Base-by-base conservation (phyloP, 129 eudicot genomes). In the Pseudognaphalium luteoalbum region DNA sequence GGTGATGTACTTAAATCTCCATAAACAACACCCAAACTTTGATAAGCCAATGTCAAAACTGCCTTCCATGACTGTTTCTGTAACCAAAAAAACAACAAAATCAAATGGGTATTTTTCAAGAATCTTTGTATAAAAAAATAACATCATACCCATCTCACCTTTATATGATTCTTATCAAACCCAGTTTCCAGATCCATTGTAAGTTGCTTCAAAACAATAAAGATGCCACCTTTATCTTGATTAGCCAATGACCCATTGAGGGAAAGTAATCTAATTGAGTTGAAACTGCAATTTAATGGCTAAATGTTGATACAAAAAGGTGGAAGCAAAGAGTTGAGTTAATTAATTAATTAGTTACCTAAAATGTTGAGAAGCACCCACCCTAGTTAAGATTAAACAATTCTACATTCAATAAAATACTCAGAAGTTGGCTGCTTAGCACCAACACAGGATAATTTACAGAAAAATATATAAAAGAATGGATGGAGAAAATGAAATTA, bases 1-100 rank as follows among this genome's bases (percentile, higher is more conserved):
- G 98, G 98, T 8, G 98, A 93, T 52, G 89, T 93, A 70, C 98
- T 91, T 85, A 94, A 94, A 88, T 94, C 98, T 7, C 98, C 98
- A 83, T 91, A 94, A 7, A 94, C 98, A 68, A 94, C 97, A 5
- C 98, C 98, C 77, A 94, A 87, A 77, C 98, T 94, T 84, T 94
- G 97, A 68, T 94, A 94, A 47, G 98, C 97, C 80, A 94, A 82
- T 80, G 95, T 86, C 87, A 94, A 70, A 35, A 91, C 84, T 71
- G 92, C 81, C 81, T 78, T 87, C 98, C 98, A 94, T 29, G 96
- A 88, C 58, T 94, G 93, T 78, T 71, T 93, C 97, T 93, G 88
- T 83, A 77, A 32, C 76, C 19, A 35, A 58, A 30, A 76, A 25
- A 75, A 64, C 74, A 19, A 0, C 16, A 66, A 57, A 34, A 37